These are phyloP conservation scores for Coccomyxa sp. DNA, from an alignment of 139 green algal genomes.

Conservation along the genomic window DNA sequence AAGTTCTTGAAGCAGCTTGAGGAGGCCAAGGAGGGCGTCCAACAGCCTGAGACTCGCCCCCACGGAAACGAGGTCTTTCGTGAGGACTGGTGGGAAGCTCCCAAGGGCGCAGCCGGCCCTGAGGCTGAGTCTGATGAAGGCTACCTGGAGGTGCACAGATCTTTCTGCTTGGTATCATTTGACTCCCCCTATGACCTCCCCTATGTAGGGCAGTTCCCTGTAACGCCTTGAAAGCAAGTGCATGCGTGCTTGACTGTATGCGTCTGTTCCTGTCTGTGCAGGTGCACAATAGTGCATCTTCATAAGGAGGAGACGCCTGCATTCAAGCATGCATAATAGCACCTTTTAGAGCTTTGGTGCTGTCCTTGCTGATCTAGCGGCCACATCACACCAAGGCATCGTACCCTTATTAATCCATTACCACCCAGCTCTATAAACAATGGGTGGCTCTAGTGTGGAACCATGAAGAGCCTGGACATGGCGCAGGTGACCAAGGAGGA, in stretches of 20 bases:
- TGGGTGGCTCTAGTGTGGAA: not conserved
- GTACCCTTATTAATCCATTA: not conserved
- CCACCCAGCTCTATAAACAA: not conserved
- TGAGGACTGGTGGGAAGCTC: slow-evolving; percentile 29
- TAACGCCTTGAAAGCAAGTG: not conserved
- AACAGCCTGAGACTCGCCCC: not conserved
- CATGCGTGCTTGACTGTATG: not conserved
- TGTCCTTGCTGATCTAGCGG: not conserved
- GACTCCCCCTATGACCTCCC: not conserved
- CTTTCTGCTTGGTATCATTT: not conserved
- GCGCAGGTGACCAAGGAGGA: not conserved
- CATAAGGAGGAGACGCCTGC: too few species aligned
- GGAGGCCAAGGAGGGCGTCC: not conserved
- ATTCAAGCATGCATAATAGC: too few species aligned
- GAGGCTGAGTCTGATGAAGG: not conserved
- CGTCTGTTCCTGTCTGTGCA: too few species aligned
- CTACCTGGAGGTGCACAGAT: not conserved
- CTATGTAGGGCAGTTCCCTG: not conserved
- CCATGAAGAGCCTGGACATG: not conserved
- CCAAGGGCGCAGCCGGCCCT: not conserved
- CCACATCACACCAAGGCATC: not conserved
- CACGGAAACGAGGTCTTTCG: slow-evolving; percentile 21
- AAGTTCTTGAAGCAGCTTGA: slow-evolving; percentile 25
- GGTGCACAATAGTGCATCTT: too few species aligned
- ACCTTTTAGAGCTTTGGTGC: too few species aligned